phyloP scores from a whole-genome alignment of 1,139 yeast species.

The Meyerozyma smithsonii region DNA sequence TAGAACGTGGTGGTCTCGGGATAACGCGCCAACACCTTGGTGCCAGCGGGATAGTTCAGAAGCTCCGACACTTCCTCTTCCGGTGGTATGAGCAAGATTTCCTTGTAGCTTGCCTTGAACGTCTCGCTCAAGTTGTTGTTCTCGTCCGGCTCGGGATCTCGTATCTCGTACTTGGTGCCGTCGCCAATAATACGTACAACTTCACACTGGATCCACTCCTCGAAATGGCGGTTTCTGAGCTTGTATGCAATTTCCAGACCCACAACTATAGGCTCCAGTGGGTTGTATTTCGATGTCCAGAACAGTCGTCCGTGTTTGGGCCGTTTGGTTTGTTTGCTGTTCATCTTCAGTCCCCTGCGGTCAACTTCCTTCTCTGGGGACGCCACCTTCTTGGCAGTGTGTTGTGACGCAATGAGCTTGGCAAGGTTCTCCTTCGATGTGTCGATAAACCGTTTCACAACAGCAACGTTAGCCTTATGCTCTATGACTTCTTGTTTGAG shows the following conservation, averaged over 20 bases:
- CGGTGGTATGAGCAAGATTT: slow-evolving; percentile 70
- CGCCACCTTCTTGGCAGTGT: slow-evolving; percentile 10
- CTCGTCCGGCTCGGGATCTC: slow-evolving; percentile 98
- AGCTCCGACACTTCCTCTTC: slow-evolving; percentile 35
- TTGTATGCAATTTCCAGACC: slow-evolving; percentile 90
- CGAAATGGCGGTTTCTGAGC: slow-evolving; percentile 59
- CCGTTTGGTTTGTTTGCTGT: slow-evolving; percentile 16
- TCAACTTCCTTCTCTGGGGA: slow-evolving; percentile 3
- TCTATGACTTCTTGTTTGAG: slow-evolving; percentile 39
- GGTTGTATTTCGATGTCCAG: slow-evolving; percentile 46
- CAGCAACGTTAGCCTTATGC: slow-evolving; percentile 55
- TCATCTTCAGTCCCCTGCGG: slow-evolving; percentile 7
- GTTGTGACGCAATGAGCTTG: slow-evolving; percentile 25
- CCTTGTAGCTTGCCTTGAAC: slow-evolving; percentile 78
- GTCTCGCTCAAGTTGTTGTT: slow-evolving; percentile 84
- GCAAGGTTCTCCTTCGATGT: slow-evolving; percentile 38
- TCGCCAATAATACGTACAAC: slow-evolving; percentile 75
- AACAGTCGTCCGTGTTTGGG: slow-evolving; percentile 35
- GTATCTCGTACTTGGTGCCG: slow-evolving; percentile 75
- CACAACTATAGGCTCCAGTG: slow-evolving; percentile 54
- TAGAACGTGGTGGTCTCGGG: slow-evolving; percentile 98
- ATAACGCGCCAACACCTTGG: slow-evolving; percentile 85
- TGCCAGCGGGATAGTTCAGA: slow-evolving; percentile 64
- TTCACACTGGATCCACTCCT: slow-evolving; percentile 97
- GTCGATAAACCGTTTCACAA: slow-evolving; percentile 45